Evolutionary conservation across 495 filamentous ascomycete species (phyloP).

Genomic region (Aspergillus campestris): DNA sequence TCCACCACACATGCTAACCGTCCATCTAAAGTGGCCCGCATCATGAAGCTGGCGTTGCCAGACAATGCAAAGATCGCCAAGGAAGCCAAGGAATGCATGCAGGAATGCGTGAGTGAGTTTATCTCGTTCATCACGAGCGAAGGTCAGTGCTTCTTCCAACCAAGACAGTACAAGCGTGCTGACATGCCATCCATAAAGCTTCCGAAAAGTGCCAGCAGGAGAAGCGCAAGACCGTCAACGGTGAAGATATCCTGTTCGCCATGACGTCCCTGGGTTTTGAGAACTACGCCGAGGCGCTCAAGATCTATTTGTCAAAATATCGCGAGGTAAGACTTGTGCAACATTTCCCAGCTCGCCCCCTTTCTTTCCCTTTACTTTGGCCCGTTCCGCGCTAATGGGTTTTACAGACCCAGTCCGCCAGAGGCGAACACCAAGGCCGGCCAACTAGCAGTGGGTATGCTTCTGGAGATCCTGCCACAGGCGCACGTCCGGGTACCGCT

Average conservation of each 20-base stretch:
- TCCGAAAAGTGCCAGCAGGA: slow-evolving; percentile 99
- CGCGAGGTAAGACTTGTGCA: slow-evolving; percentile 70
- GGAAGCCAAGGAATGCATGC: slow-evolving; percentile 99
- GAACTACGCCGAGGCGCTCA: slow-evolving; percentile 95
- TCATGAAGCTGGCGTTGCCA: slow-evolving; percentile 95
- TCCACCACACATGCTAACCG: slow-evolving; percentile 57
- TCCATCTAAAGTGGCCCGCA: slow-evolving; percentile 90
- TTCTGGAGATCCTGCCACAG: slow-evolving; percentile 38
- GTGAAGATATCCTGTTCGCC: slow-evolving; percentile 95
- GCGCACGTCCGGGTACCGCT: slow-evolving; percentile 32
- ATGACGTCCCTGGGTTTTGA: slow-evolving; percentile 99
- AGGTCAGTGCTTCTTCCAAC: slow-evolving; percentile 43
- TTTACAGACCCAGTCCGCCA: slow-evolving; percentile 63
- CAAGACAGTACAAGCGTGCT: neutral
- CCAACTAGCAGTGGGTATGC: slow-evolving; percentile 65
- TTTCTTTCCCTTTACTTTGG: slow-evolving; percentile 3
- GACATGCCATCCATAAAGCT: slow-evolving; percentile 45
- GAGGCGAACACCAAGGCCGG: slow-evolving; percentile 64
- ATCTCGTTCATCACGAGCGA: slow-evolving; percentile 99
- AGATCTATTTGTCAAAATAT: slow-evolving; percentile 97
- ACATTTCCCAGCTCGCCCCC: slow-evolving; percentile 8
- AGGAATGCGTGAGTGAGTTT: slow-evolving; percentile 99
- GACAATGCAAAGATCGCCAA: slow-evolving; percentile 99
- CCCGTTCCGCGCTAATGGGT: slow-evolving; percentile 4
- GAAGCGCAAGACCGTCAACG: slow-evolving; percentile 98